Conservation (phyloP, 345 rosid species). For the Aquilaria yunnanensis region DNA sequence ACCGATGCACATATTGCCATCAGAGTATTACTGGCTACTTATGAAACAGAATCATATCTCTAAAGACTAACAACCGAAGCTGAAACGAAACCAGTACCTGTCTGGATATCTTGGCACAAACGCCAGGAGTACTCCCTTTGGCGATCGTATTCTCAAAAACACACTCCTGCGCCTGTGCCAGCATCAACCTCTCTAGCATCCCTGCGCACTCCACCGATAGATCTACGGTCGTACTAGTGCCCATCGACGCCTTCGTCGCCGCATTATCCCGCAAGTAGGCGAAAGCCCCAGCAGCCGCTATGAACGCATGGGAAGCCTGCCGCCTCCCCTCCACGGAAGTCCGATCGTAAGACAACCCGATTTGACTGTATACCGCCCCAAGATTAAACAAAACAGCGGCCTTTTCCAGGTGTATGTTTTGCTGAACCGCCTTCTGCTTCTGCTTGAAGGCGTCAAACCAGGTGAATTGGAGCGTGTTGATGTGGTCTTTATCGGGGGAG, state of each 20-base stretch:
- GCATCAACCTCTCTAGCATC: conserved; percentile 91
- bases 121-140: conserved; percentile 96
- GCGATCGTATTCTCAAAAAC: conserved; percentile 95
- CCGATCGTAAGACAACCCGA: conserved; percentile 76
- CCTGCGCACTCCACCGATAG: conserved; percentile 84
- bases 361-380: conserved; percentile 84
- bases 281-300: conserved; percentile 82
- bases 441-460: conserved; percentile 95
- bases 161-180: conserved; percentile 97
- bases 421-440: conserved; percentile 83
- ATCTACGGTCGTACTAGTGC: conserved; percentile 74
- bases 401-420: conserved; percentile 87
- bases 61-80: neutral
- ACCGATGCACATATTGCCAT: too few relatives aligned
- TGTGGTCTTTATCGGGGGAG: conserved; percentile 77
- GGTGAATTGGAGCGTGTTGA: conserved; percentile 64
- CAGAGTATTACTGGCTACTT: too few relatives aligned
- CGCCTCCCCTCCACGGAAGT: conserved; percentile 79
- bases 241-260: conserved; percentile 69
- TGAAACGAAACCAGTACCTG: conserved; percentile 45
- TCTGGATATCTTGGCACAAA: conserved; percentile 83
- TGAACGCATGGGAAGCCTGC: conserved; percentile 89
- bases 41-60: neutral
- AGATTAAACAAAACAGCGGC: conserved; percentile 86
- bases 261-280: conserved; percentile 71